These are phyloP conservation scores for Phytophthora sojae DNA, from an alignment of 352 stramenopile species.

Conservation along the genomic window DNA sequence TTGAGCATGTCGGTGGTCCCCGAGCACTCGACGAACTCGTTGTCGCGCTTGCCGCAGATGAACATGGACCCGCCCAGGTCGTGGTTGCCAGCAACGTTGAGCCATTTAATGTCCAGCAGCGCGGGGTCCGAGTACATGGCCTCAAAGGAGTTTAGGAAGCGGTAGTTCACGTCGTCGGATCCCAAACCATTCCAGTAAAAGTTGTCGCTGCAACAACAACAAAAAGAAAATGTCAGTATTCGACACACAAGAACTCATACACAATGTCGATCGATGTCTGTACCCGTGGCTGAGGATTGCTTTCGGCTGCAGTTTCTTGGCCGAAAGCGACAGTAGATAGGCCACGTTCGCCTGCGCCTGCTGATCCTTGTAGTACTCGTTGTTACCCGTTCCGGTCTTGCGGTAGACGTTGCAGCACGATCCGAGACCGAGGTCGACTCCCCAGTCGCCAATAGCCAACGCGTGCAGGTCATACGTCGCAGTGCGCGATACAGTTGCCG, in stretches of 20 bases:
- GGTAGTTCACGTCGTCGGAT: slow-evolving; percentile 69
- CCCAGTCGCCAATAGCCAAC: slow-evolving; percentile 81
- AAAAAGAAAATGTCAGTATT: slow-evolving; percentile 1
- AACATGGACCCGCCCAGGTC: slow-evolving; percentile 79
- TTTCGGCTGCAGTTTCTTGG: slow-evolving; percentile 65
- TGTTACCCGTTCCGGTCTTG: slow-evolving; percentile 59
- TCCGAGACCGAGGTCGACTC: slow-evolving; percentile 61
- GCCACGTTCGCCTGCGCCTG: slow-evolving; percentile 74
- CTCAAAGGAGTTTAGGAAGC: slow-evolving; percentile 75
- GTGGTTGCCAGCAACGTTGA: slow-evolving; percentile 80
- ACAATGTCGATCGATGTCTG: neutral
- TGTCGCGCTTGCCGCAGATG: slow-evolving; percentile 77
- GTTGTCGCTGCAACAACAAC: slow-evolving; percentile 43
- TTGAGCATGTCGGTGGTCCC: slow-evolving; percentile 68
- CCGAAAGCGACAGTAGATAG: slow-evolving; percentile 66
- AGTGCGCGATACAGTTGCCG: slow-evolving; percentile 37
- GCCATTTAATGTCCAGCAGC: slow-evolving; percentile 66
- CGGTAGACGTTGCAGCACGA: slow-evolving; percentile 82
- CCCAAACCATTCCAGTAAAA: slow-evolving; percentile 83
- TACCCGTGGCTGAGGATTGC: slow-evolving; percentile 69
- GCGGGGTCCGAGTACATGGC: slow-evolving; percentile 61
- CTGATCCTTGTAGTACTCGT: slow-evolving; percentile 78
- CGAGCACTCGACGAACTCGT: slow-evolving; percentile 65
- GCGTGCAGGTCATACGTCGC: slow-evolving; percentile 64
- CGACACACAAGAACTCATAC: neutral